Conservation (phyloP, 106 monocot species). For the Acanthochlamys bracteata region DNA sequence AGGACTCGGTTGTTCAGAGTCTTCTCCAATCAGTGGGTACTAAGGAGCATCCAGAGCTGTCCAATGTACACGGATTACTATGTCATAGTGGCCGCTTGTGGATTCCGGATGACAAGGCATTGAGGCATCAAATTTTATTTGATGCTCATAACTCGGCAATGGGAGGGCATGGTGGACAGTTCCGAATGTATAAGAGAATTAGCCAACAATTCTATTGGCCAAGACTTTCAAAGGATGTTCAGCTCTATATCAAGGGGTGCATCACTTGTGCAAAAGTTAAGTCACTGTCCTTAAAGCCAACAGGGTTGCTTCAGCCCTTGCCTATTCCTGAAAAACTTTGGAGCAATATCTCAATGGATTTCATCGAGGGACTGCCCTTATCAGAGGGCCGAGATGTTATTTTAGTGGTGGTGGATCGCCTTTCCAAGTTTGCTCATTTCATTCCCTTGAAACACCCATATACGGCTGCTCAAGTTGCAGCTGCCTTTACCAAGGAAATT, state of each 20-base stretch:
- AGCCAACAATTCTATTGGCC: neutral
- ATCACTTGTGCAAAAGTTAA: neutral
- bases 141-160: neutral
- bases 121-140: neutral
- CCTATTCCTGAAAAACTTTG: slow-evolving; percentile 6
- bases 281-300: neutral
- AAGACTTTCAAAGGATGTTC: neutral
- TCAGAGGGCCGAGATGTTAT: neutral
- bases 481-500: neutral
- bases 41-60: no score
- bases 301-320: slow-evolving; percentile 6
- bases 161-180: neutral
- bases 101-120: neutral
- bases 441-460: neutral
- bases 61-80: neutral
- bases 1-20: no score
- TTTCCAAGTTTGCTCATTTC: slow-evolving; percentile 2
- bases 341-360: slow-evolving; percentile 9
- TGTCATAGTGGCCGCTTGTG: neutral
- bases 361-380: neutral
- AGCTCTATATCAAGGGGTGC: neutral
- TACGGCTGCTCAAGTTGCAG: neutral
- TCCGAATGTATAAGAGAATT: neutral
- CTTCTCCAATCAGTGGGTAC: no score
- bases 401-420: neutral